phyloP scores from a whole-genome alignment of 495 filamentous ascomycete genomes.

The Immersiella caudata region DNA sequence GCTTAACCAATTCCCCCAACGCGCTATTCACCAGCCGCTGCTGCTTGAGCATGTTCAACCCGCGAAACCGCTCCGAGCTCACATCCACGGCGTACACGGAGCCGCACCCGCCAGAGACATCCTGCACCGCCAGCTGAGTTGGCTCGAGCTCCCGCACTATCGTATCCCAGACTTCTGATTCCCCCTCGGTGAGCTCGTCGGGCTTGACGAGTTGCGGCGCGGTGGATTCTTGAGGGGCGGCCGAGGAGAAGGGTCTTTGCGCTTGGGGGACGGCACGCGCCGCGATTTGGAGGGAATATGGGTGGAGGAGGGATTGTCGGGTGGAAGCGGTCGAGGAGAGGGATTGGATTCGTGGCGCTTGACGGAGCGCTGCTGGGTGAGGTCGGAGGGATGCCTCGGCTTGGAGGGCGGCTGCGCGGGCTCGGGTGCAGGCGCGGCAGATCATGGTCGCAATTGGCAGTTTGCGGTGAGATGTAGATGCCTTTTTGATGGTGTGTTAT shows the following conservation, averaged over 20 bases:
- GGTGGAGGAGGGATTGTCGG: neutral
- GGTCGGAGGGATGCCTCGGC: conserved; percentile 1
- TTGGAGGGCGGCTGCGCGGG: conserved; percentile 7
- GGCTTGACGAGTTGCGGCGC: conserved; percentile 40
- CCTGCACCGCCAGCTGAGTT: conserved; percentile 62
- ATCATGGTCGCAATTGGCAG: conserved; percentile 14
- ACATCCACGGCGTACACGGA: conserved; percentile 79
- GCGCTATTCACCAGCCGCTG: conserved; percentile 71
- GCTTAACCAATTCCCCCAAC: conserved; percentile 68
- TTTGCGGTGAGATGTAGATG: neutral
- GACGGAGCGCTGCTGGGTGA: neutral
- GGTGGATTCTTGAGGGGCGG: conserved; percentile 9
- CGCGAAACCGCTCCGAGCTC: conserved; percentile 64
- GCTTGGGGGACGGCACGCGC: conserved; percentile 6
- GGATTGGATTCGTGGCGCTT: neutral
- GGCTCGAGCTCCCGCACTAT: conserved; percentile 47
- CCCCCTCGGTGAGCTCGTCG: conserved; percentile 44
- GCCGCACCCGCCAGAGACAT: conserved; percentile 78
- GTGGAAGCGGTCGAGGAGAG: conserved; percentile 7
- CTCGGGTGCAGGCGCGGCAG: conserved; percentile 16
- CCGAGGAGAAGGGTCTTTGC: conserved; percentile 15
- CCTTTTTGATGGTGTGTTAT: neutral
- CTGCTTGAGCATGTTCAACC: conserved; percentile 68
- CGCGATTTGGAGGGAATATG: neutral
- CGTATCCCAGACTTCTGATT: conserved; percentile 51